These are phyloP conservation scores for Dactylellina drechsleri DNA, from an alignment of 2,329 filamentous ascomycete species.

Conservation along the genomic window DNA sequence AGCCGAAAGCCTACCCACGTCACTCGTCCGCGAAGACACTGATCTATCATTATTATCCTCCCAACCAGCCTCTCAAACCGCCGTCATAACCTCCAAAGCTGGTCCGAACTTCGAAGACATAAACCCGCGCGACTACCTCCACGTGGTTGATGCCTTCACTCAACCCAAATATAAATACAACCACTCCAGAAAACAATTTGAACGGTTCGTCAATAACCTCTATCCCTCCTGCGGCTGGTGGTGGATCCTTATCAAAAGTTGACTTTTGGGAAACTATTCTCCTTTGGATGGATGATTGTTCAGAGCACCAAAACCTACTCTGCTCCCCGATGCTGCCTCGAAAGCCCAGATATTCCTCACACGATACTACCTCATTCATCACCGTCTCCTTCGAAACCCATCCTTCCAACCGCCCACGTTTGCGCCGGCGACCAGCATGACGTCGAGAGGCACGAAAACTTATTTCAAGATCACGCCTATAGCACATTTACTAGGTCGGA, in stretches of 20 bases:
- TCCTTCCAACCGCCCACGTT: constrained; percentile 79
- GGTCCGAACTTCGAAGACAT: constrained; percentile 67
- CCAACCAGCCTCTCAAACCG: constrained; percentile 19
- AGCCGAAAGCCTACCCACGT: constrained; percentile 40
- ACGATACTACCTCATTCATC: constrained; percentile 89
- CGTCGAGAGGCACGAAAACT: constrained; percentile 71
- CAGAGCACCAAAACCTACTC: constrained; percentile 73
- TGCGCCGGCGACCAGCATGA: constrained; percentile 67
- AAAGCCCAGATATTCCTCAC: constrained; percentile 89
- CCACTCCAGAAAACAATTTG: constrained; percentile 86
- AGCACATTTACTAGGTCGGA: constrained; percentile 69
- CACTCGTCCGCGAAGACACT: constrained; percentile 48
- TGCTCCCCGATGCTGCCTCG: constrained; percentile 79
- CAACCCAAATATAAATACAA: constrained; percentile 84
- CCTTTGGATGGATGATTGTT: not conserved
- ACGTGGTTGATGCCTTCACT: constrained; percentile 82
- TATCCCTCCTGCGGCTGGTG: constrained; percentile 12
- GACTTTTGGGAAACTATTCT: constrained; percentile 16
- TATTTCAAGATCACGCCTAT: constrained; percentile 91
- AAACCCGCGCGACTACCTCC: constrained; percentile 84
- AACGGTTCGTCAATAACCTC: constrained; percentile 67
- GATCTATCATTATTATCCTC: constrained; percentile 22
- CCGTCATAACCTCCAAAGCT: constrained; percentile 3
- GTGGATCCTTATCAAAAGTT: constrained; percentile 52
- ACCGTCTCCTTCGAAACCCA: constrained; percentile 90